A percentile compares a stretch with the other conserved stretches of the same genome.
phyloP scores from a whole-genome alignment of 371 early-diverging fungal species.

The Mortierella polycephala region DNA sequence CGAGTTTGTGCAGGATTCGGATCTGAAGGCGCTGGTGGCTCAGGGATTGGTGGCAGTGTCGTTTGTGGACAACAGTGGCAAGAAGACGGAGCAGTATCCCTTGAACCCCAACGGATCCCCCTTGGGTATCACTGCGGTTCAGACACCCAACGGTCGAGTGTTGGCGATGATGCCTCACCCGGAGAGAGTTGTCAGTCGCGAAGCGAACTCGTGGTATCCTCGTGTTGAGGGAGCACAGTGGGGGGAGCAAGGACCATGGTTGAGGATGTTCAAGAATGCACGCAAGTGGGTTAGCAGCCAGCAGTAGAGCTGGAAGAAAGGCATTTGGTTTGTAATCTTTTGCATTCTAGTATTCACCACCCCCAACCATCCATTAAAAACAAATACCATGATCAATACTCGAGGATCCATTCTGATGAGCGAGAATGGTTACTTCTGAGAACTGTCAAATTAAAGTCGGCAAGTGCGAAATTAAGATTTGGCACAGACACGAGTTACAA shows the following conservation, averaged over 20 bases:
- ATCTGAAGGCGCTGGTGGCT: slow-evolving; percentile 58
- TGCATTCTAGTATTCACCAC: too few relatives aligned
- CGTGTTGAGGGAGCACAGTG: slow-evolving; percentile 59
- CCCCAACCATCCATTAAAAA: too few relatives aligned
- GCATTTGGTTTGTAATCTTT: too few relatives aligned
- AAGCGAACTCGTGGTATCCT: slow-evolving; percentile 91
- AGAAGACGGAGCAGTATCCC: slow-evolving; percentile 84
- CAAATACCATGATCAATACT: too few relatives aligned
- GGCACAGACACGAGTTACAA: too few relatives aligned
- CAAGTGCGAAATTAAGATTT: too few relatives aligned
- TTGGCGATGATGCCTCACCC: slow-evolving; percentile 98
- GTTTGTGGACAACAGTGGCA: slow-evolving; percentile 89
- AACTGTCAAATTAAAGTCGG: too few relatives aligned
- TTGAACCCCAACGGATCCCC: slow-evolving; percentile 96
- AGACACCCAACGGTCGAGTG: slow-evolving; percentile 88
- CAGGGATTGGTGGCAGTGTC: slow-evolving; percentile 68
- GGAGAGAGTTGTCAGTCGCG: slow-evolving; percentile 88
- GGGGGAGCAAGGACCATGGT: slow-evolving; percentile 87
- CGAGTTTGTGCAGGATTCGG: slow-evolving; percentile 67
- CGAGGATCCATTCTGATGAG: too few relatives aligned
- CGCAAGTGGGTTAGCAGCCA: slow-evolving; percentile 76
- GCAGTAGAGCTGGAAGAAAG: not conserved
- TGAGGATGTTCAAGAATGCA: slow-evolving; percentile 85
- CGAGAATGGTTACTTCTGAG: too few relatives aligned
- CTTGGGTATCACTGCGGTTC: slow-evolving; percentile 86